A percentile compares a stretch with the other conserved stretches of the same genome.
Conservation (phyloP, 1,139 yeast genomes). For the Lodderomyces pseudojiufengensis region DNA sequence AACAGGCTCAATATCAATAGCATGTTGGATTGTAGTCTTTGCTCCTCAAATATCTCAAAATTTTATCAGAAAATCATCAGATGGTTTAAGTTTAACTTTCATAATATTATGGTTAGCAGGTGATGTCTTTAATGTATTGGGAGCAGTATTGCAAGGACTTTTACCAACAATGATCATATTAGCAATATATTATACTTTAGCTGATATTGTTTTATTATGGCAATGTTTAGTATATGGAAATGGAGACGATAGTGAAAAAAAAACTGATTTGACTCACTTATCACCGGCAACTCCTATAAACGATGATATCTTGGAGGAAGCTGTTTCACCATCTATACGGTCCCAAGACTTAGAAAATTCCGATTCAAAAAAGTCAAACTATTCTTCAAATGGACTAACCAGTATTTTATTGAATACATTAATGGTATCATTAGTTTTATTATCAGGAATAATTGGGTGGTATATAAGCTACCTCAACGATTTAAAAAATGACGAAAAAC, state of each 20-base stretch:
- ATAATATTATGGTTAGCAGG: slow-evolving; percentile 86
- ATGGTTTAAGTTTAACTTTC: slow-evolving; percentile 79
- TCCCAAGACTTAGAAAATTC: slow-evolving; percentile 3
- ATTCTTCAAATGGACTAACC: slow-evolving; percentile 15
- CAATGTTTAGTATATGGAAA: slow-evolving; percentile 74
- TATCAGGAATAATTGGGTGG: slow-evolving; percentile 88
- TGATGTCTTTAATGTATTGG: slow-evolving; percentile 86
- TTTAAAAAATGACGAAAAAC: slow-evolving; percentile 27
- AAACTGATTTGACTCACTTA: slow-evolving; percentile 67
- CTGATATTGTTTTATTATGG: slow-evolving; percentile 76
- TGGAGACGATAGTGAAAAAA: slow-evolving; percentile 25
- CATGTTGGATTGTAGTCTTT: slow-evolving; percentile 97
- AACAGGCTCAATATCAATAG: slow-evolving; percentile 87
- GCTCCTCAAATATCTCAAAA: slow-evolving; percentile 96
- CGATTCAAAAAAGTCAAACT: slow-evolving; percentile 10
- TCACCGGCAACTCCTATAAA: slow-evolving; percentile 87
- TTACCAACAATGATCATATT: slow-evolving; percentile 89
- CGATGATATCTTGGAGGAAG: slow-evolving; percentile 63
- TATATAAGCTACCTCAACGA: slow-evolving; percentile 54
- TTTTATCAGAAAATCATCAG: slow-evolving; percentile 75
- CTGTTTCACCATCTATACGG: slow-evolving; percentile 37
- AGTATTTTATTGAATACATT: slow-evolving; percentile 48
- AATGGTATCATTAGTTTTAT: slow-evolving; percentile 65
- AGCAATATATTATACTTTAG: slow-evolving; percentile 87
- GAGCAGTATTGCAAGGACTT: slow-evolving; percentile 83